phyloP scores from a whole-genome alignment of 345 rosid genomes.

The Eucalyptus camaldulensis region DNA sequence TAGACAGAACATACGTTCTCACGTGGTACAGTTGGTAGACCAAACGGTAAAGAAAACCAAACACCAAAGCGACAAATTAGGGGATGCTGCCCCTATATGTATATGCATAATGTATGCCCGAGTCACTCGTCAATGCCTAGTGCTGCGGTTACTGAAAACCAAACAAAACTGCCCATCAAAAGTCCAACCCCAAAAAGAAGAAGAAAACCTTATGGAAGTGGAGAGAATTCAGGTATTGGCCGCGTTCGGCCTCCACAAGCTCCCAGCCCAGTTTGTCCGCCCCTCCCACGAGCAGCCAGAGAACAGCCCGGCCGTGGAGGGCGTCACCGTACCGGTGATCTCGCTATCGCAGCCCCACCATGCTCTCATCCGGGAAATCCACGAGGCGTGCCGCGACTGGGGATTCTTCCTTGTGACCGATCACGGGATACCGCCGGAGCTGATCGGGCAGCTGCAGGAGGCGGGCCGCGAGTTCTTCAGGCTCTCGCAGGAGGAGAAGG shows the following conservation, averaged over 20 bases:
- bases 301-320: constrained; percentile 26
- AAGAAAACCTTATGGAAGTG: not conserved
- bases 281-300: constrained; percentile 26
- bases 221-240: constrained; percentile 30
- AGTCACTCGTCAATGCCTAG: too few relatives aligned
- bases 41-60: not conserved
- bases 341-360: constrained; percentile 14
- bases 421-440: constrained; percentile 16
- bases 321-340: constrained; percentile 24
- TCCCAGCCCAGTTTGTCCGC: constrained; percentile 29
- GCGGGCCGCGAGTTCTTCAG: constrained; percentile 34
- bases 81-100: not conserved
- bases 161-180: not conserved
- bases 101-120: not conserved
- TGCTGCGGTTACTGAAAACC: too few relatives aligned
- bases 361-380: not conserved
- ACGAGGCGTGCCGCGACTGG: constrained; percentile 26
- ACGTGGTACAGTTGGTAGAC: not conserved
- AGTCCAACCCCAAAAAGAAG: not conserved
- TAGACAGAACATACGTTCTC: not conserved
- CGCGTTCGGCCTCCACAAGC: not conserved
- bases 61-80: not conserved
- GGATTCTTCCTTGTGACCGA: constrained; percentile 24
- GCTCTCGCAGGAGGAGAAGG: constrained; percentile 28
- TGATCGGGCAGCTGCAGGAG: constrained; percentile 17